Conservation (phyloP, 1,284 basidiomycete genomes). For the Gomphus sp. region DNA sequence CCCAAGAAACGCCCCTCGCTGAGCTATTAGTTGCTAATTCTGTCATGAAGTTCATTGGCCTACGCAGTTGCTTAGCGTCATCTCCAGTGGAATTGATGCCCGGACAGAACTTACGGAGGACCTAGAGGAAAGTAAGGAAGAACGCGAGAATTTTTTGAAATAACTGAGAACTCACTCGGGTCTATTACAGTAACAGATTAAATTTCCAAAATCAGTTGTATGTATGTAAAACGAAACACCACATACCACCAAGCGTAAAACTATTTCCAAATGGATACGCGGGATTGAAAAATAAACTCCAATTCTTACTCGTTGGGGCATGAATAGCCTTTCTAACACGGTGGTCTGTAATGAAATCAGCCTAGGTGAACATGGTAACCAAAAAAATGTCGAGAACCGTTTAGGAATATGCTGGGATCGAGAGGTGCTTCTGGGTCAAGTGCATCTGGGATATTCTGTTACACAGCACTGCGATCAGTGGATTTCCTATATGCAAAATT, state of each 20-base stretch:
- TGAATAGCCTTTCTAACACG: conserved; percentile 50
- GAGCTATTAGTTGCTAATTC: conserved; percentile 7
- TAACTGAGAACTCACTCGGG: conserved; percentile 29
- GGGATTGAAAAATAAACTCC: conserved; percentile 30
- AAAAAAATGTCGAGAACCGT: conserved; percentile 34
- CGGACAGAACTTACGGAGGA: conserved; percentile 31
- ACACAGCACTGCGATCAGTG: not conserved
- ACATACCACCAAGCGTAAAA: conserved; percentile 16
- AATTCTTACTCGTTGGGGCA: conserved; percentile 55
- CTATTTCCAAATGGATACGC: conserved; percentile 39
- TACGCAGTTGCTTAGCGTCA: not conserved
- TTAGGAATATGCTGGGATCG: conserved; percentile 31
- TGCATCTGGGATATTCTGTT: conserved; percentile 26
- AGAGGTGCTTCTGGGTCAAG: conserved; percentile 24
- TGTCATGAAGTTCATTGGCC: conserved; percentile 6
- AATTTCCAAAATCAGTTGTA: not conserved
- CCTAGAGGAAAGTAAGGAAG: conserved; percentile 23
- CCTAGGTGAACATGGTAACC: not conserved
- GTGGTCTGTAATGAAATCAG: conserved; percentile 30
- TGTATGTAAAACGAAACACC: not conserved
- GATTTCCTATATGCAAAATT: not conserved
- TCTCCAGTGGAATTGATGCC: not conserved
- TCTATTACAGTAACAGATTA: conserved; percentile 19
- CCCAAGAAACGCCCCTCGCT: not conserved
- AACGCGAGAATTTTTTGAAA: not conserved